Evolutionary conservation across 805 yeast genomes (phyloP).

Genomic region (Wickerhamiella australiensis): DNA sequence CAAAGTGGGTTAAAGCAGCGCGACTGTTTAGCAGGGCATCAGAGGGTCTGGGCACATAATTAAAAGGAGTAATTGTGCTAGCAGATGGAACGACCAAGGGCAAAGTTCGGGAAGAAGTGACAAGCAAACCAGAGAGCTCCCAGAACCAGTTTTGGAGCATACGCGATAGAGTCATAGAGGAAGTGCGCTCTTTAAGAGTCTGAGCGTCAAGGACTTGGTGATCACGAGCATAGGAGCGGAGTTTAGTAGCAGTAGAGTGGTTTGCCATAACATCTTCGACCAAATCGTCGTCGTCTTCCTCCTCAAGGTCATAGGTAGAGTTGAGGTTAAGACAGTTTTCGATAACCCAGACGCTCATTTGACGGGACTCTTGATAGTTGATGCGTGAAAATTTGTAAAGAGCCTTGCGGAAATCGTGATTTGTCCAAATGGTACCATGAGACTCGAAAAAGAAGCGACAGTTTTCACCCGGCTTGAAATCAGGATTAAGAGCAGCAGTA

Average conservation of each 20-base stretch:
- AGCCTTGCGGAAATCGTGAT: neutral
- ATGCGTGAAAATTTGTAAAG: neutral
- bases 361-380: neutral
- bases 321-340: neutral
- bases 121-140: too few relatives aligned
- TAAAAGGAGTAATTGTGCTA: too few relatives aligned
- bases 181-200: neutral
- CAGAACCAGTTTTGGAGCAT: neutral
- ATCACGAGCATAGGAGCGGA: neutral
- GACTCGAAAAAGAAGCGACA: neutral
- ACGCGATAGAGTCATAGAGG: neutral
- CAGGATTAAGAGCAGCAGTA: neutral
- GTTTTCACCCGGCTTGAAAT: neutral
- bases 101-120: too few relatives aligned
- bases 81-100: too few relatives aligned
- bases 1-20: too few relatives aligned
- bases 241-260: neutral
- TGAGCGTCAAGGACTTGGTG: neutral
- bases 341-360: neutral
- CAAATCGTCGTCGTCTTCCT: neutral
- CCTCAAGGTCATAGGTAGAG: neutral
- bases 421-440: neutral
- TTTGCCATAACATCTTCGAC: neutral
- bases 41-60: too few relatives aligned
- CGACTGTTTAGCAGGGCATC: neutral